Evolutionary conservation across 78 protist species (phyloP), one percentile per base, ranked within the genome.

Genomic region (Speleostelium caveatum): DNA sequence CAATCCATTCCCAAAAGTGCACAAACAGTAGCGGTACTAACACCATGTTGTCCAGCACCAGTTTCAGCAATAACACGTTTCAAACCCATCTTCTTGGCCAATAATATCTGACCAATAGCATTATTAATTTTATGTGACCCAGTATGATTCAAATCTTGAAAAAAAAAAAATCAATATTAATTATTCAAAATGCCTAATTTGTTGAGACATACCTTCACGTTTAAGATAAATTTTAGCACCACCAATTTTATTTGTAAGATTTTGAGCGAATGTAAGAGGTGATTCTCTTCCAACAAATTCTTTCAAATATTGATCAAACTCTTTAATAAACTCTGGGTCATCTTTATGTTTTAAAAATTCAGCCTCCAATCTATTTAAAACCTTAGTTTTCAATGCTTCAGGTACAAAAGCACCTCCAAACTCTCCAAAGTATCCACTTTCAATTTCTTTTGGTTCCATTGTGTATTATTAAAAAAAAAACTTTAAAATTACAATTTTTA

Each of bases 41-140:
- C 98, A 21, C 98, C 98, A 58, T 96, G 98, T 88, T 96, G 98
- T 0, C 98, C 98, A 17, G 98, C 98, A 33, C 98, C 98, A n/a
- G 98, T 95, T 94, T 95, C 97, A 1, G 96, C 96, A 51, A 96
- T 92, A 69, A 95, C 87, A 36, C 98, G 86, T 62, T 60, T 86
- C 77, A 94, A 94, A 62, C 97, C 97, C 30, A 96, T 86, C 2
- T 93, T 76, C 90, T 76, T 87, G 33, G 97, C 97, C 1, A 97
- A 66, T 35, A 97, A 93, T 26, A 92, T 97, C 68, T 77, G 93
- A 26, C 58, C 59, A 36, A 73, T 80, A 24, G 97, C 98, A 78
- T 97, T 97, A 94, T 95, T 97, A 95, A 97, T 97, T 86, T 97
- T 95, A 83, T 97, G 98, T 49, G 97, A 69, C 2, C 97, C 97